Percentiles rank a stretch among this genome's conserved stretches.
These are phyloP conservation scores for Nadsonia commutata DNA, from an alignment of 1,139 yeast genomes.

Conservation along the genomic window DNA sequence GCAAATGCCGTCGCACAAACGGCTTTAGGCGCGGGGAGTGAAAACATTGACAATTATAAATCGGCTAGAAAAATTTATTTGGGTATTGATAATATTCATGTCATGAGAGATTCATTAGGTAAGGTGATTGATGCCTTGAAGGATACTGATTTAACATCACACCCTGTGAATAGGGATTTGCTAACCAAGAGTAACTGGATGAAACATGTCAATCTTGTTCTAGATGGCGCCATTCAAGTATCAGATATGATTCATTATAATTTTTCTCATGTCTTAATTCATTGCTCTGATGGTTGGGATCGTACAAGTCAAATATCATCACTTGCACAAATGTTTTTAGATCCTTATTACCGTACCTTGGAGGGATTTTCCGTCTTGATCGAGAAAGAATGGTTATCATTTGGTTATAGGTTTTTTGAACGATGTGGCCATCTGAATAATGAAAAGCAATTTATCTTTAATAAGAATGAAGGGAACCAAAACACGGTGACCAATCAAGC, in stretches of 20 bases:
- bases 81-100: conserved; percentile 91
- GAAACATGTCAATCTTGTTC: conserved; percentile 48
- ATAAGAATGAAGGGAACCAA: conserved; percentile 1
- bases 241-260: conserved; percentile 69
- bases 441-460: conserved; percentile 8
- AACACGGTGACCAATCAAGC: conserved; percentile 19
- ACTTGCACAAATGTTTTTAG: conserved; percentile 71
- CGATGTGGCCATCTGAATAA: conserved; percentile 55
- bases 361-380: conserved; percentile 75
- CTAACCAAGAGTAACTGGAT: conserved; percentile 70
- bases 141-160: conserved; percentile 48
- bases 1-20: conserved; percentile 96
- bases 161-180: conserved; percentile 26
- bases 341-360: conserved; percentile 76
- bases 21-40: conserved; percentile 95
- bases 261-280: conserved; percentile 70
- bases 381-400: conserved; percentile 91
- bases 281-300: conserved; percentile 99
- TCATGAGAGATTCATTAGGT: conserved; percentile 72
- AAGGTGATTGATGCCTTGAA: conserved; percentile 48
- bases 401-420: conserved; percentile 82
- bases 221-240: conserved; percentile 66
- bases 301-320: conserved; percentile 84
- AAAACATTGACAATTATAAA: conserved; percentile 73
- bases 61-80: conserved; percentile 56